phyloP scores from a whole-genome alignment of 2,329 filamentous ascomycete species.

The Coleophoma eucalyptorum region DNA sequence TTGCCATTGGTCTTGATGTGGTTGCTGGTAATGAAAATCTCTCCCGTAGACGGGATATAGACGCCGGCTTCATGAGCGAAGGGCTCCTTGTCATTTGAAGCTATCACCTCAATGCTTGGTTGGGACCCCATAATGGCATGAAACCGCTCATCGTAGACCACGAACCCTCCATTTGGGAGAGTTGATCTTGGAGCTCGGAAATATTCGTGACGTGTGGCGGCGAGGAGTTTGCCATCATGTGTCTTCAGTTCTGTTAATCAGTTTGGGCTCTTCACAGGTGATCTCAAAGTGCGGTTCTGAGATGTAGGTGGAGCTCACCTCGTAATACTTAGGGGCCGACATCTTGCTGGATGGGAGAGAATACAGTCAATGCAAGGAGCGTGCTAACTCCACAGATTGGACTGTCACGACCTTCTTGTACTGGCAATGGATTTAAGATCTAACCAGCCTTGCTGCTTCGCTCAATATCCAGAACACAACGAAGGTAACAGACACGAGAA shows the following conservation, averaged over 20 bases:
- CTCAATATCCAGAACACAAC: too few species aligned
- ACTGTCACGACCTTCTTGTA: too few species aligned
- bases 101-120: constrained; percentile 41
- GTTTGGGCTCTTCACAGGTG: too few species aligned
- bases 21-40: constrained; percentile 16
- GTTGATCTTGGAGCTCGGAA: background rate
- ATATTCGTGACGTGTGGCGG: background rate
- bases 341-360: too few species aligned
- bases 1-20: background rate
- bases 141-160: constrained; percentile 46
- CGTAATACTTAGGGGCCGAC: too few species aligned
- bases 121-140: constrained; percentile 42
- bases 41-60: constrained; percentile 26
- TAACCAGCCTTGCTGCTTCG: too few species aligned
- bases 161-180: constrained; percentile 2
- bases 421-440: too few species aligned
- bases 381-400: too few species aligned
- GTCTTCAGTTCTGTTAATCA: background rate
- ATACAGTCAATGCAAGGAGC: too few species aligned
- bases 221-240: background rate
- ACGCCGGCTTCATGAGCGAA: constrained; percentile 52
- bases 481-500: too few species aligned
- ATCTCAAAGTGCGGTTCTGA: too few species aligned
- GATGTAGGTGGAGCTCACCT: too few species aligned
- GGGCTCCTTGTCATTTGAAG: constrained; percentile 23